Evolutionary conservation across 1,284 basidiomycete species (phyloP), one percentile per base, ranked within the genome.

Genomic region (Quambalaria eucalypti): DNA sequence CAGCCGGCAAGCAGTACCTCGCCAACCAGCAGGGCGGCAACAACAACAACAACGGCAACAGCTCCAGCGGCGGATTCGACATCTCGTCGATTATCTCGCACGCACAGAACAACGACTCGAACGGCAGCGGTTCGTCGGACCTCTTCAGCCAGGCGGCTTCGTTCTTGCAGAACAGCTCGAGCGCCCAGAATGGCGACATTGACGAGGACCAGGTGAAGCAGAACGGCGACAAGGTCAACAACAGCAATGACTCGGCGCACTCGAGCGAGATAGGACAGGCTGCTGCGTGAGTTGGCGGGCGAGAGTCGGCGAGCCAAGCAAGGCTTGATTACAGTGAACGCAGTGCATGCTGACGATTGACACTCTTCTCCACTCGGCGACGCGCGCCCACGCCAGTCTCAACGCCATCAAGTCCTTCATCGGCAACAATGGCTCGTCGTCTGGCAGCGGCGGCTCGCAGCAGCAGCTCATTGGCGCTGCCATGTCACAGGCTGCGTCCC

Each of bases 171-270:
- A 64, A 60, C 56, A 52, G 64, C 56, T 54, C 49, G 65, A 56
- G 38, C 58, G 62, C 57, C 52, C 53, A n/a, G 28, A 39, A n/a
- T 23, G 55, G 59, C 49, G 57, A 69, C 49, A 31, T 64, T 14
- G 60, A 68, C 47, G 68, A 70, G 63, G 58, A 68, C 55, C 38
- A 54, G 58, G 51, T 70, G 30, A 26, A 65, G n/a, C 57, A 70
- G 42, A 52, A 66, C 52, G 62, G 64, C 53, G 50, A 70, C 23
- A 58, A 62, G 40, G 68, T 70, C 46, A 57, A 64, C 57, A 63
- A 68, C 60, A 38, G 57, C 40, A 30, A 56, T 10, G 59, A 67
- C n/a, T n/a, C n/a, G 14, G 64, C 64, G 56, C 48, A 58, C 33
- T 51, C 63, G 2, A 54, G 57, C 30, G 62, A 68, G 52, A 70